phyloP scores from a whole-genome alignment of 257 asterid genomes.

The Solanum paucissectum region DNA sequence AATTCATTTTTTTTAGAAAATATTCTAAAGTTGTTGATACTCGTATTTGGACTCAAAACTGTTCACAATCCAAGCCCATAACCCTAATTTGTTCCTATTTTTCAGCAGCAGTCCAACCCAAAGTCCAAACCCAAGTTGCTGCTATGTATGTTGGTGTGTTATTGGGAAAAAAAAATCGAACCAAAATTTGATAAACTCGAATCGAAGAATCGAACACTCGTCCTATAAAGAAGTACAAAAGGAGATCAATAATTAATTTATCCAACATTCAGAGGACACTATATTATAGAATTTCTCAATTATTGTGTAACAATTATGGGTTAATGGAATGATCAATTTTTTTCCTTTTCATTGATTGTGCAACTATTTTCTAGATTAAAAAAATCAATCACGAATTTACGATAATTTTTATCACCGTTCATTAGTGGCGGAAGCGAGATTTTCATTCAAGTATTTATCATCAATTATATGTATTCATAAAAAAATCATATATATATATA shows the following conservation, averaged over 20 bases:
- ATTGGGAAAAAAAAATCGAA: background rate
- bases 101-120: background rate
- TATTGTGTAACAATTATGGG: background rate
- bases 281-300: too few species aligned
- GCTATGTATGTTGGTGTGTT: background rate
- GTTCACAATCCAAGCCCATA: background rate
- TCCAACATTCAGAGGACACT: background rate
- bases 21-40: background rate
- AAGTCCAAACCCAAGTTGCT: background rate
- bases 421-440: background rate
- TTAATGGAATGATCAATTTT: too few species aligned
- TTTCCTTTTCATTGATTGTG: background rate
- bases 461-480: background rate
- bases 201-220: background rate
- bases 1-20: background rate
- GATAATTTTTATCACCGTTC: rapidly evolving
- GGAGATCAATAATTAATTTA: background rate
- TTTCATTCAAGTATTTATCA: background rate
- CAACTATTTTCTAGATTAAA: background rate
- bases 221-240: too few species aligned
- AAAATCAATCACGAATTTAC: too few species aligned
- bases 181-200: too few species aligned
- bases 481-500: too few species aligned
- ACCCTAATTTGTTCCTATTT: background rate
- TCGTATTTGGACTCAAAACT: background rate